These are phyloP conservation scores for Trichoderma polysporum DNA, from an alignment of 2,329 filamentous ascomycete genomes.

Conservation along the genomic window DNA sequence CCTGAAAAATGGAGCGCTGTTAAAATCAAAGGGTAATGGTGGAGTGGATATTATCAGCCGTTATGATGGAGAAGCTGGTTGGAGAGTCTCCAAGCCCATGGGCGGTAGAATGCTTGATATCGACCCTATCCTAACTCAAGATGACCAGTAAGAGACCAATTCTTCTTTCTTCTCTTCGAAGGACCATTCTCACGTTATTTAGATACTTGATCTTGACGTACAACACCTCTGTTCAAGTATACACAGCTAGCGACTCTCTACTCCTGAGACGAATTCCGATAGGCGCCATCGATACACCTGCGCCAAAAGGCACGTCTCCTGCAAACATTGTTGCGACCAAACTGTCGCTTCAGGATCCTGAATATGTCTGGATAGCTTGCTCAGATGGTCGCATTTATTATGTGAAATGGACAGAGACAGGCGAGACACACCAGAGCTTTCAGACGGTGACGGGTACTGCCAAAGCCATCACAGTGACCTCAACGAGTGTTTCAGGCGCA, in stretches of 20 bases:
- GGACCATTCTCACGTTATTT: constrained; percentile 22
- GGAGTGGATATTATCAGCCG: constrained; percentile 30
- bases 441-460: constrained; percentile 44
- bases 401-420: constrained; percentile 57
- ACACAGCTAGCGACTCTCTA: constrained; percentile 77
- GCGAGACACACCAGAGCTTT: constrained; percentile 42
- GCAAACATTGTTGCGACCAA: constrained; percentile 44
- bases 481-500: constrained; percentile 36
- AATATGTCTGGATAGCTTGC: constrained; percentile 60
- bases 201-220: constrained; percentile 76
- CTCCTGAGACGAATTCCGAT: constrained; percentile 70
- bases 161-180: background rate
- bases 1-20: background rate
- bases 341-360: constrained; percentile 40
- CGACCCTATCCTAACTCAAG: constrained; percentile 60
- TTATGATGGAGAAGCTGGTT: constrained; percentile 41
- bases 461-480: constrained; percentile 46
- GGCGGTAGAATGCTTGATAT: constrained; percentile 65
- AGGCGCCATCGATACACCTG: constrained; percentile 31
- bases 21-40: constrained; percentile 23
- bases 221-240: constrained; percentile 73
- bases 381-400: constrained; percentile 57
- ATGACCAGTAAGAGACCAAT: constrained; percentile 56
- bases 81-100: constrained; percentile 64
- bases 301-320: constrained; percentile 28